Evolutionary conservation across 441 rosid species (phyloP), one percentile per base, ranked within the genome.

Genomic region (Melastoma candidum): DNA sequence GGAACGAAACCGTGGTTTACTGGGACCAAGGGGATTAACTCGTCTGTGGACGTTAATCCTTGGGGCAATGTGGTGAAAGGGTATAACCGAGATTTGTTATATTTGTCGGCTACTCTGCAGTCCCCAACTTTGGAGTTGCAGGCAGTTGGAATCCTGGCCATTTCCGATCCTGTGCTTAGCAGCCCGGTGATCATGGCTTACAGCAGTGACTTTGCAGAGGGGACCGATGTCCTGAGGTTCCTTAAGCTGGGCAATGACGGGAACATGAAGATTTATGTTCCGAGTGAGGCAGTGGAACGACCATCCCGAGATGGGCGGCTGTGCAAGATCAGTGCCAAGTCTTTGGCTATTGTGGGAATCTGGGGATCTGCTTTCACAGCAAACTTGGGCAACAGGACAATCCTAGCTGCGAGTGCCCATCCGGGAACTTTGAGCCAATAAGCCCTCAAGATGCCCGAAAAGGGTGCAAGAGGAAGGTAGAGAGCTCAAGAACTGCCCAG

Each of bases 401-500:
- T 13, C 47, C 65, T 2, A 36, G 44, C 53, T 53, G 65, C 14
- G 43, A 36, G 26, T 61, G 65, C 58, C 65, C 65, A 9, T 50
- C 56, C 46, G 25, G 7, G 41, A 61, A 61, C 36, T 61, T 61
- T 4, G 54, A 39, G 65, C 46, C 47, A 3, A 26, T 61, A 10
- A 48, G 53, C 26, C 48, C 9, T 0, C 24, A 36, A 12, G 65
- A 61, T 25, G 13, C 41, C 27, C 53, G 53, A n/a, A 47, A 53
- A 14, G 59, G 65, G 13, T 61, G 65, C 58, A 53, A 54, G 59
- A 47, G 54, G 65, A 53, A 12, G 58, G 26, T 47, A n/a, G n/a
- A 47, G 59, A 48, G 52, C 53, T 53, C 14, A 46, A 11, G 29
- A 53, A 54, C 39, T 61, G 65, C 9, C 65, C 48, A 25, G 65